Conservation (phyloP, 768 basidiomycete genomes). For the Suillus subluteus region DNA sequence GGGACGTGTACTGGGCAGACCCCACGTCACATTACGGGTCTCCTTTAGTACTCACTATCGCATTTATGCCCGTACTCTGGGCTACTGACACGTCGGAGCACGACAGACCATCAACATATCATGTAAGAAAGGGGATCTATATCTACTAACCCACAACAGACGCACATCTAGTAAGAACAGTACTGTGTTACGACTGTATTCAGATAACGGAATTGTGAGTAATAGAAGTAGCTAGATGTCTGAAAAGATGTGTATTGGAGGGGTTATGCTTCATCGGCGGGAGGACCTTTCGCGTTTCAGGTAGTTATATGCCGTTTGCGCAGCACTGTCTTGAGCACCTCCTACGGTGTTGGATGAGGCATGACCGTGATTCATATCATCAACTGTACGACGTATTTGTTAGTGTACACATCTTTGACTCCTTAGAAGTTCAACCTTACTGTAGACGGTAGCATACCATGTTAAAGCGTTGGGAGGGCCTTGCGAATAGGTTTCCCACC, state of each 20-base stretch:
- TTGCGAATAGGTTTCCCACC: neutral
- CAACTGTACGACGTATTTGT: neutral
- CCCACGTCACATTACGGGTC: neutral
- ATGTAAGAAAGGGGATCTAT: neutral
- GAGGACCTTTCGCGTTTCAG: neutral
- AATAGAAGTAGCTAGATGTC: neutral
- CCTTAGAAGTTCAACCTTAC: neutral
- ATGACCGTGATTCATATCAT: neutral
- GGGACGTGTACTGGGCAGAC: neutral
- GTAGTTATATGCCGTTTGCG: rapidly evolving
- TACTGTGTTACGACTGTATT: neutral
- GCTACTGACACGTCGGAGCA: neutral
- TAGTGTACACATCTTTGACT: neutral
- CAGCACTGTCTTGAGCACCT: neutral
- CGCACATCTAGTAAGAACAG: neutral
- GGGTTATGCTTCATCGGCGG: neutral
- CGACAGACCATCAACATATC: neutral
- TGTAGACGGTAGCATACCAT: neutral
- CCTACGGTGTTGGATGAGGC: neutral
- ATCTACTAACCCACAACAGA: neutral
- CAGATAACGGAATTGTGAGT: neutral
- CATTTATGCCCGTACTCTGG: neutral
- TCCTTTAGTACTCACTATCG: neutral
- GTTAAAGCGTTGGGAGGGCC: neutral
- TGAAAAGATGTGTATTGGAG: neutral